Evolutionary conservation across 2,329 filamentous ascomycete species (phyloP).

Genomic region (Fusarium foetens): DNA sequence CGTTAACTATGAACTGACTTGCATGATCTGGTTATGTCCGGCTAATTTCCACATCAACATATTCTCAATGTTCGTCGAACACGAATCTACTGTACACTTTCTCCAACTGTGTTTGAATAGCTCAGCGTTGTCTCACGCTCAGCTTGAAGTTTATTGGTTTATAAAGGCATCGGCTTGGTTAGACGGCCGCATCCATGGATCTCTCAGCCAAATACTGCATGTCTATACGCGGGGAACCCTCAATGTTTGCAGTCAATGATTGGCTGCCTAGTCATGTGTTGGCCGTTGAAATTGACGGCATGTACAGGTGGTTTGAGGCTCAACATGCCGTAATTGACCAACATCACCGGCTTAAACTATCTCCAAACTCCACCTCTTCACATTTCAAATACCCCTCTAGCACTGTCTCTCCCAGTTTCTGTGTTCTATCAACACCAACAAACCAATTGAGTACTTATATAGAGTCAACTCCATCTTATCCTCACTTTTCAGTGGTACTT

Average conservation of each 20-base stretch:
- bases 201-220: neutral
- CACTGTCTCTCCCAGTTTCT: neutral
- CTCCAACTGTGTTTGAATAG: neutral
- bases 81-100: neutral
- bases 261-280: slow-evolving; percentile 11
- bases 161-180: neutral
- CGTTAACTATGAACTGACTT: neutral
- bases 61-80: neutral
- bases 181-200: neutral
- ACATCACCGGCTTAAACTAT: neutral
- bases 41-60: neutral
- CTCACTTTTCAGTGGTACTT: neutral
- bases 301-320: slow-evolving; percentile 21
- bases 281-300: slow-evolving; percentile 7
- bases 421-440: no score
- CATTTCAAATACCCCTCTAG: neutral
- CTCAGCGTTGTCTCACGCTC: neutral
- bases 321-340: slow-evolving; percentile 20
- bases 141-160: neutral
- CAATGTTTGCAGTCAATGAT: slow-evolving; percentile 2
- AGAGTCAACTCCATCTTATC: neutral
- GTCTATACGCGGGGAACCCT: neutral
- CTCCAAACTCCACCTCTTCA: neutral
- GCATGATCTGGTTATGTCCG: neutral
- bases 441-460: neutral